A percentile compares a stretch with the other conserved stretches of the same genome.
Conservation (phyloP, 1,284 basidiomycete species). For the Meira nashicola region DNA sequence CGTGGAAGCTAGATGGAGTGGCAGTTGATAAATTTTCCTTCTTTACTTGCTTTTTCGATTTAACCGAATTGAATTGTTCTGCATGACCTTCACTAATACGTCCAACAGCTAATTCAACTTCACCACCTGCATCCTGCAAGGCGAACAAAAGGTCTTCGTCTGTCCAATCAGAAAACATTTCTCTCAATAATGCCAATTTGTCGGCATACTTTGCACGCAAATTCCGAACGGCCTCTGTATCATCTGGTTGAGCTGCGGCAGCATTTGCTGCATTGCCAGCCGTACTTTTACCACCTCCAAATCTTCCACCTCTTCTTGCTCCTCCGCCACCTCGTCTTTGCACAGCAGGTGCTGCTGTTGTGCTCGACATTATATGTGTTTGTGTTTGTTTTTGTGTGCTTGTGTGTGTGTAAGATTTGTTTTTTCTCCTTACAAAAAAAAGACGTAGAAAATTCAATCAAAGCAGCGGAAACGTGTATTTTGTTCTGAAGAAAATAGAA, state of each 20-base stretch:
- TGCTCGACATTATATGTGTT: too few species aligned
- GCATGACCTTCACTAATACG: conserved; percentile 77
- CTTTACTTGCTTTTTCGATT: conserved; percentile 66
- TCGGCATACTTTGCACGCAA: conserved; percentile 53
- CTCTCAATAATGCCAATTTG: conserved; percentile 62
- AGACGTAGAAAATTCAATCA: too few species aligned
- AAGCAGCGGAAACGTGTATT: too few species aligned
- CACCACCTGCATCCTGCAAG: conserved; percentile 68
- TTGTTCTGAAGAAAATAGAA: too few species aligned
- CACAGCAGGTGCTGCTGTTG: too few species aligned
- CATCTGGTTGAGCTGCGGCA: conserved; percentile 22
- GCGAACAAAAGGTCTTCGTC: conserved; percentile 74
- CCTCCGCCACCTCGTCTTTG: conserved; percentile 3
- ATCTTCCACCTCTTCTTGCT: conserved; percentile 10
- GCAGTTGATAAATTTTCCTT: conserved; percentile 35
- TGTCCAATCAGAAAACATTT: conserved; percentile 72
- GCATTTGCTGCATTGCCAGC: neutral
- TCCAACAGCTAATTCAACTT: conserved; percentile 67
- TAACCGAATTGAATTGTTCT: conserved; percentile 79
- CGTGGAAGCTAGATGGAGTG: conserved; percentile 14
- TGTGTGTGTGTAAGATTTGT: too few species aligned
- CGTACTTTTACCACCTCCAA: neutral
- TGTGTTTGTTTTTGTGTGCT: too few species aligned
- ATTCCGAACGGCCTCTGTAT: conserved; percentile 46
- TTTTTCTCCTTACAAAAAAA: too few species aligned